Base-by-base conservation (phyloP, 1,284 basidiomycete species). In the Irpex sp. region DNA sequence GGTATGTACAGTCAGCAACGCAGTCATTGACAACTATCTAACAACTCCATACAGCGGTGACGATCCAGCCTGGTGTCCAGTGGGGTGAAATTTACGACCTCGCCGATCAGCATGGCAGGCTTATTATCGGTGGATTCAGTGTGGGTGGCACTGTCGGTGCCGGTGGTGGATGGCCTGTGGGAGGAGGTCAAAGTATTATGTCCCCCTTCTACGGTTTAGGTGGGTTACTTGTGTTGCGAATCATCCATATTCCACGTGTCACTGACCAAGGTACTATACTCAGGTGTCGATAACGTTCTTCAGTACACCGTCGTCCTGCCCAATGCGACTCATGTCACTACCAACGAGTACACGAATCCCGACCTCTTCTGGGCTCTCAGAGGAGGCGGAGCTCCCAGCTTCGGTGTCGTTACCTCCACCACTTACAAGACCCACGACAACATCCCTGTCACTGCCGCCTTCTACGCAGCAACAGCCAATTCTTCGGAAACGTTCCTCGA, bases 331-430 rank as follows among this genome's bases (percentile, higher is more conserved):
- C 67, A 71, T 50, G 65, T 77, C 35, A 73, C 69, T 13, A 77
- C 71, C n/a, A 81, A 81, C 62, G 63, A 71, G 4, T 68, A 73
- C 63, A 64, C 69, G 17, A 72, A 81, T 65, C 3, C 72, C 0
- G 77, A 81, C 61, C 69, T 84, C 6, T 85, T 83, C 70, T 84
- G 81, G 78, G 81, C 82, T 0, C 68, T 84, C 58, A 76, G 80
- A 26, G 83, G 83, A 0, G 82, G 83, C 1, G 82, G 83, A 1
- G 80, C 79, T 1, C 73, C 78, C 5, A 81, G 77, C 8, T 82
- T 72, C 61, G 80, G 61, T 39, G 72, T 51, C 9, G 49, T 51
- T 4, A 51, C 49, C n/a, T 51, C 49, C 49, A 76, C 76, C 17
- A 80, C 78, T 0, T 77, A 77, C 68, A 66, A 67, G 15, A 77